Base-by-base conservation (phyloP, 1,139 yeast species). In the Taphrina betulina region DNA sequence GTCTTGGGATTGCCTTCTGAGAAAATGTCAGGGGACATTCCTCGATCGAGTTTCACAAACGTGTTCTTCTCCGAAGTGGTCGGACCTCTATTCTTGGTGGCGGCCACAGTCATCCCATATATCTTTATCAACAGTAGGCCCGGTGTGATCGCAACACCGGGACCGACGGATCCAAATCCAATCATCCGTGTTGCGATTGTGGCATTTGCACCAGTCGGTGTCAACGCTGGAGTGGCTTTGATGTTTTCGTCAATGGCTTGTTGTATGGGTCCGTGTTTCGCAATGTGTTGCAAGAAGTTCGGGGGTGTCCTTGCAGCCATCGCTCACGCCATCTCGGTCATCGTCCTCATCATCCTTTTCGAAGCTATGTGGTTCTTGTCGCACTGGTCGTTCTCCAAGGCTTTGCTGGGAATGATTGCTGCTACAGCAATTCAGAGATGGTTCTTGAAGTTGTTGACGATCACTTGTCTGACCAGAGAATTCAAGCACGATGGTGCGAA, bases 281-380 rank as follows among this genome's bases (percentile, higher is more conserved):
- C 95, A 59, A 72, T 89, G 73, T 92, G 99, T 75, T 94, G 98
- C 77, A 92, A 92, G 80, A 86, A 87, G 78, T 90, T 97, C 58
- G 95, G 96, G 74, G 85, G 97, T 26, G 96, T 88, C 52, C 82
- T 89, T 80, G 98, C 99, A 42, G 97, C 88, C 67, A 75, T 94
- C 71, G 96, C 97, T 35, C 99, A 92, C 70, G 97, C 96, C 75
- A 74, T 85, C 68, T 76, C 88, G 0, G 76, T 86, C 1, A 17
- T 83, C 1, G 66, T 76, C 10, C 81, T 83, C 61, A 61, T 84
- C 19, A 57, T 78, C 0, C 73, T 74, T 52, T 79, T 87, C 67
- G 87, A 84, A 62, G 62, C 81, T 0, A 72, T 85, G 95, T 92
- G 99, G 99, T 95, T 88, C 62, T 74, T 88, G 70, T 95, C 90